Evolutionary conservation across 257 asterid species (phyloP), one percentile per base, ranked within the genome.

Genomic region (Solanum commersonii): DNA sequence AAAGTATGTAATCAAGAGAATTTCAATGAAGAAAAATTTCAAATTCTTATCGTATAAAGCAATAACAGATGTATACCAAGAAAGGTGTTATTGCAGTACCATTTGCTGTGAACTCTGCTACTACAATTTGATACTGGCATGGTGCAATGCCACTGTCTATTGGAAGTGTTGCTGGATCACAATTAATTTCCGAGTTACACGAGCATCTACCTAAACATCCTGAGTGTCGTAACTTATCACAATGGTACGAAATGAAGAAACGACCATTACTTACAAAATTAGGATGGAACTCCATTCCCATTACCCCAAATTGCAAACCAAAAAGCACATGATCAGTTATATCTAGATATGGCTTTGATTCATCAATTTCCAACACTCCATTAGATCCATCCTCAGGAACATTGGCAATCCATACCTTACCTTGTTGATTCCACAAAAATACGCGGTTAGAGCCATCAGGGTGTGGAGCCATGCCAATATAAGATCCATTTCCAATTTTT

Each of bases 371-470:
- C 91, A 96, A 56, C 3, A 65, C 35, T 87, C 88, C 94, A 27
- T 96, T 98, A 0, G 98, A 94, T 10, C 93, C 97, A 85, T 89
- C 91, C 27, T 89, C 67, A 20, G 98, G 99, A 76, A 95, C 87
- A 3, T 93, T 93, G 1, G 95, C 96, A 88, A 96, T 42, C 96
- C 95, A 96, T 87, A 95, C 92, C 90, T 91, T 92, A 37, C 99
- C 98, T 46, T 91, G 92, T 90, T 96, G 99, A 90, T 93, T 95
- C 4, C 98, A 91, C 90, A 96, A 94, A 87, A 96, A 95, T 27
- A 95, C 99, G 0, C 96, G 95, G 89, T 85, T 88, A 18, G 98
- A 95, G 78, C 99, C 98, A 84, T 96, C 97, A 4, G 98, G 98
- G 84, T 96, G 99, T 81, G 93, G 87, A 83, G 78, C 96, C 98